A percentile compares a stretch with the other conserved stretches of the same genome.
Conservation (phyloP, 768 basidiomycete genomes). For the Xanthoconium stramineum region DNA sequence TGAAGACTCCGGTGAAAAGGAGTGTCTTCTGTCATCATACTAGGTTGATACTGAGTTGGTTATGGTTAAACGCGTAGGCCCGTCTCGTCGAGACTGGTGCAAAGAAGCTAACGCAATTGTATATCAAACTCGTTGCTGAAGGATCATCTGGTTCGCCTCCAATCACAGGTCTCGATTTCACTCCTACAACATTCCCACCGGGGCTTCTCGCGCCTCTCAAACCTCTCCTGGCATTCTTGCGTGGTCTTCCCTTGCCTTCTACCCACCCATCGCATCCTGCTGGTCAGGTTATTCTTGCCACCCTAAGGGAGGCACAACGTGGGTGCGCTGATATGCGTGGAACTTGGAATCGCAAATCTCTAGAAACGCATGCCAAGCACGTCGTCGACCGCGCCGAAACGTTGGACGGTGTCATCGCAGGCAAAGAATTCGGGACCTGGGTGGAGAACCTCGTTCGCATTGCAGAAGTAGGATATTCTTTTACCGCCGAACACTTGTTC, state of each 20-base stretch:
- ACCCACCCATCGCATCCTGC: slow-evolving; percentile 86
- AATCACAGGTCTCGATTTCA: slow-evolving; percentile 54
- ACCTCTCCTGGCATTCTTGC: slow-evolving; percentile 67
- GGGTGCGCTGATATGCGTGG: slow-evolving; percentile 89
- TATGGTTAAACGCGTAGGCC: slow-evolving; percentile 38
- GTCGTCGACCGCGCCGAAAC: slow-evolving; percentile 70
- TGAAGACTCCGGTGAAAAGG: slow-evolving; percentile 52
- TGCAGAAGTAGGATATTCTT: slow-evolving; percentile 49
- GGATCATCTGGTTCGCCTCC: slow-evolving; percentile 75
- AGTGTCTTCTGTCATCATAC: slow-evolving; percentile 18
- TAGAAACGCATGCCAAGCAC: slow-evolving; percentile 69
- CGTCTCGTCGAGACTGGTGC: slow-evolving; percentile 78
- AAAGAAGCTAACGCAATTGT: slow-evolving; percentile 77
- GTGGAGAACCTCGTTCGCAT: slow-evolving; percentile 61
- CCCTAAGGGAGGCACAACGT: slow-evolving; percentile 71
- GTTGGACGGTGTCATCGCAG: slow-evolving; percentile 60
- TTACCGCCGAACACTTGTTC: background rate
- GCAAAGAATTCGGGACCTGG: slow-evolving; percentile 72
- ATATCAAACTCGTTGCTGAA: slow-evolving; percentile 87
- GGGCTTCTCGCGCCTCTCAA: slow-evolving; percentile 50
- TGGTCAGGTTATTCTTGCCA: slow-evolving; percentile 56
- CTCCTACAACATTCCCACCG: slow-evolving; percentile 52
- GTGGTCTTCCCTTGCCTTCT: slow-evolving; percentile 68
- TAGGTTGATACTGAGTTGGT: background rate
- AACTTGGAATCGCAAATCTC: slow-evolving; percentile 68